Conservation (phyloP, 352 stramenopile genomes). For the Saprolegnia parasitica region DNA sequence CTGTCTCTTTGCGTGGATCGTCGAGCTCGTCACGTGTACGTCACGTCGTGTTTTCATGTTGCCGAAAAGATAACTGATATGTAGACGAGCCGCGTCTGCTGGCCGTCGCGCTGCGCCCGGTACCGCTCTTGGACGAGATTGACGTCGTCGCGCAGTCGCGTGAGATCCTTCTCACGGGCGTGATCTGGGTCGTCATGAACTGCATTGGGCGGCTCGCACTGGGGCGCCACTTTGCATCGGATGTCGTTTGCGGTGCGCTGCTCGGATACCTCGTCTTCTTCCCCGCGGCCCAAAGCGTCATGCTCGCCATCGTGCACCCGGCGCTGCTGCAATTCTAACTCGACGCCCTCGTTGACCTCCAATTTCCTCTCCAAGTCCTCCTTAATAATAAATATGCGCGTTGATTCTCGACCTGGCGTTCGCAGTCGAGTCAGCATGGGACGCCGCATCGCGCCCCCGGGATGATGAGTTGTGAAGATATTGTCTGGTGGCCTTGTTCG, state of each 20-base stretch:
- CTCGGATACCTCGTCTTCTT: slow-evolving; percentile 63
- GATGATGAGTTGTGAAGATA: too few species aligned
- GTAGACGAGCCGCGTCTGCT: slow-evolving; percentile 18
- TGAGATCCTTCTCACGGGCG: slow-evolving; percentile 9
- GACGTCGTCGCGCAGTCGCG: background rate
- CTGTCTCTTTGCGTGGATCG: slow-evolving; percentile 58
- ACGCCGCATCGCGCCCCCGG: too few species aligned
- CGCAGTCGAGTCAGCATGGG: too few species aligned
- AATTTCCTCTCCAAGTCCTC: too few species aligned
- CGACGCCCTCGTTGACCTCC: too few species aligned
- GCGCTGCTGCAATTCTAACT: background rate
- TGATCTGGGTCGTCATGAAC: slow-evolving; percentile 63
- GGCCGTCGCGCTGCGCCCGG: background rate
- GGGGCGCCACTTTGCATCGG: slow-evolving; percentile 76
- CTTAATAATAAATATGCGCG: too few species aligned
- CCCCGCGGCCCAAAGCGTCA: slow-evolving; percentile 42
- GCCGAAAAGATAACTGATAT: background rate
- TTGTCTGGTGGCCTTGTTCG: too few species aligned
- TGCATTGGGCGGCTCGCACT: slow-evolving; percentile 77
- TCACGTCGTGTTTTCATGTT: background rate
- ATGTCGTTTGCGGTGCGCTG: slow-evolving; percentile 55
- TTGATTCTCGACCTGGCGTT: too few species aligned
- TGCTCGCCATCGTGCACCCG: slow-evolving; percentile 28
- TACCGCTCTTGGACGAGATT: background rate
- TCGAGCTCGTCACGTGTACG: slow-evolving; percentile 51